These are phyloP conservation scores for Andrographis paniculata DNA, from an alignment of 305 asterid genomes.

Conservation along the genomic window DNA sequence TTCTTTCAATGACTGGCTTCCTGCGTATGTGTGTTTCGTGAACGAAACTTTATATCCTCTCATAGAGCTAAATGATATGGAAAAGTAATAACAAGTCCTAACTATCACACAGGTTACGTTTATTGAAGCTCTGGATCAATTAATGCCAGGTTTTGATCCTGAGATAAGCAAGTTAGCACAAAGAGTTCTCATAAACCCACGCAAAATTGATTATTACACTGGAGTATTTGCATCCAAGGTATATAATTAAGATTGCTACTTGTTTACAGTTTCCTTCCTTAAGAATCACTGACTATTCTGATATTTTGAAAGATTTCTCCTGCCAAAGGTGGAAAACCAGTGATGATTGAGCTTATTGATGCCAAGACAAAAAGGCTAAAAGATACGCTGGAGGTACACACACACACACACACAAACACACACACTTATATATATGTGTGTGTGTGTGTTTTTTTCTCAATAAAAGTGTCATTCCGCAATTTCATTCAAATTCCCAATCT, in stretches of 20 bases:
- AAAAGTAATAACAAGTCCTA: constrained; percentile 3
- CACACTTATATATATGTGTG: too few species aligned
- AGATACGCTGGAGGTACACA: constrained; percentile 52
- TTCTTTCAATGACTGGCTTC: not conserved
- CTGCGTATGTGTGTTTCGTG: not conserved
- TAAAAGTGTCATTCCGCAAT: too few species aligned
- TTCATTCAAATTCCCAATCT: not conserved
- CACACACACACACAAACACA: not conserved
- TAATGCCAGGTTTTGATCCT: constrained; percentile 77
- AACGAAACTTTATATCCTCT: constrained; percentile 2
- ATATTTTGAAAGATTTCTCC: constrained; percentile 45
- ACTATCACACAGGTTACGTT: constrained; percentile 46
- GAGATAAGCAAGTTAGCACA: constrained; percentile 75
- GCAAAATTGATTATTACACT: constrained; percentile 66
- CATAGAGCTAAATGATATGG: not conserved
- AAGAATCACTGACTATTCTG: constrained; percentile 7
- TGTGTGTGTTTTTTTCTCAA: too few species aligned
- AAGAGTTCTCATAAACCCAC: constrained; percentile 64
- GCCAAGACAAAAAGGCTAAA: constrained; percentile 68
- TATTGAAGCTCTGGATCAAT: constrained; percentile 48
- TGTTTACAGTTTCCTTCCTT: constrained; percentile 3
- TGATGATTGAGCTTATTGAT: constrained; percentile 65
- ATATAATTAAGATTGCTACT: constrained; percentile 8
- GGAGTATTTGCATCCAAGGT: constrained; percentile 81
- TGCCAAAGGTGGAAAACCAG: constrained; percentile 75